These are phyloP conservation scores for Meyerozyma guilliermondii DNA, from an alignment of 1,139 yeast species.

Conservation along the genomic window DNA sequence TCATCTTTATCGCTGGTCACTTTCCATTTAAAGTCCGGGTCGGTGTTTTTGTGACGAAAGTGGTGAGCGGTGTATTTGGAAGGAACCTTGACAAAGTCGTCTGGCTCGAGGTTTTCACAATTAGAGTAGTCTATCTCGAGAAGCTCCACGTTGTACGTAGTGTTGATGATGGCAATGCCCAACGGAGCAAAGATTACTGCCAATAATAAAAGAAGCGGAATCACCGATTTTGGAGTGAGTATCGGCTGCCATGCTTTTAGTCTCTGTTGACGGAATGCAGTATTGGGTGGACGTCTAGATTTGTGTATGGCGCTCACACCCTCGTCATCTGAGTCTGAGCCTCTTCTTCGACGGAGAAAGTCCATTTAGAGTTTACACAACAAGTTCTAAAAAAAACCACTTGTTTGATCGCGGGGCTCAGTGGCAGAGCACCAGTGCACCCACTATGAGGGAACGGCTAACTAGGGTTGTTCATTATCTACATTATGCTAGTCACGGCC, in stretches of 20 bases:
- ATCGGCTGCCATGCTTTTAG: conserved; percentile 75
- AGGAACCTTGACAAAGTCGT: conserved; percentile 43
- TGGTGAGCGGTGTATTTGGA: conserved; percentile 47
- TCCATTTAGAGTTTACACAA: conserved; percentile 20
- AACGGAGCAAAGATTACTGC: conserved; percentile 71
- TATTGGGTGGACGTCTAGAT: conserved; percentile 67
- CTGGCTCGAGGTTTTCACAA: conserved; percentile 41
- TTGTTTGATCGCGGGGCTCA: too few relatives aligned
- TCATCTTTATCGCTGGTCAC: conserved; percentile 28
- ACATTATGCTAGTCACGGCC: conserved; percentile 5
- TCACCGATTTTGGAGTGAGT: conserved; percentile 68
- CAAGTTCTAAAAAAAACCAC: too few relatives aligned
- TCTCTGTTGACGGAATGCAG: conserved; percentile 69
- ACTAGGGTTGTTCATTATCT: neutral
- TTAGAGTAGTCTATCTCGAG: conserved; percentile 55
- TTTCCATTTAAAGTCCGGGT: conserved; percentile 53
- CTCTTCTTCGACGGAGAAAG: conserved; percentile 34
- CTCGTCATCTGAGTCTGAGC: conserved; percentile 22
- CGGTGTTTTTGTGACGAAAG: conserved; percentile 40
- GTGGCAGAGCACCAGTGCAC: too few relatives aligned
- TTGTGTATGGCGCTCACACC: conserved; percentile 29
- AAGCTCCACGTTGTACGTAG: conserved; percentile 57
- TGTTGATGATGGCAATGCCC: conserved; percentile 61
- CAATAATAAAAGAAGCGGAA: conserved; percentile 57
- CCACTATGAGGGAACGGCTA: too few relatives aligned